phyloP scores from a whole-genome alignment of 1,284 basidiomycete species.

The Sanguinoderma infundibulare region DNA sequence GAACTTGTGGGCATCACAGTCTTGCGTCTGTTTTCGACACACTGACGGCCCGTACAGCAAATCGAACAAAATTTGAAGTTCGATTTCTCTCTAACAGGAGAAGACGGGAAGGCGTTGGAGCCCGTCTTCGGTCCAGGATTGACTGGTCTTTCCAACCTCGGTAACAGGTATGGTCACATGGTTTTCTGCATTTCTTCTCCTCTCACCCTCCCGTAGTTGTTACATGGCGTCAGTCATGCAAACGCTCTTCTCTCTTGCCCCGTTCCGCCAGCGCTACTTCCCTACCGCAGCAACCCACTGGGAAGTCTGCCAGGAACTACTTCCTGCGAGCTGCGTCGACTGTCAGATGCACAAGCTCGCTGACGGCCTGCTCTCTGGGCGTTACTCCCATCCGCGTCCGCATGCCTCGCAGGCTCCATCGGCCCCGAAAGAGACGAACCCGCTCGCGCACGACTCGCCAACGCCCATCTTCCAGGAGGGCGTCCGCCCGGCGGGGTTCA shows the following conservation, averaged over 20 bases:
- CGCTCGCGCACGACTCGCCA: conserved; percentile 44
- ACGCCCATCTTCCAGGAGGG: conserved; percentile 85
- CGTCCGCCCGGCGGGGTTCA: conserved; percentile 85
- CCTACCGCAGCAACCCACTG: conserved; percentile 63
- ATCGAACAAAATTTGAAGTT: conserved; percentile 96
- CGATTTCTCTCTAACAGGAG: conserved; percentile 93
- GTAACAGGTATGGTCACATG: conserved; percentile 73
- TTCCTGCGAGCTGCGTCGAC: conserved; percentile 88
- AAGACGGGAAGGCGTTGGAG: conserved; percentile 87
- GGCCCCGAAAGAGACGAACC: conserved; percentile 35
- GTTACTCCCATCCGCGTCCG: conserved; percentile 77
- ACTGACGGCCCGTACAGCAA: conserved; percentile 58
- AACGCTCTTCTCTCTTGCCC: conserved; percentile 80
- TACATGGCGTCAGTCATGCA: conserved; percentile 97
- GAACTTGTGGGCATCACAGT: conserved; percentile 68
- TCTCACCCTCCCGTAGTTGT: conserved; percentile 63
- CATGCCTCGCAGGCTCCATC: conserved; percentile 30
- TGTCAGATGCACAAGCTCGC: conserved; percentile 95
- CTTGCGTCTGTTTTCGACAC: background rate
- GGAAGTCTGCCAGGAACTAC: conserved; percentile 63
- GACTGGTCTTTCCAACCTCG: conserved; percentile 92
- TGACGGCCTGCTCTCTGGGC: conserved; percentile 91
- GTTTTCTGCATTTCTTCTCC: background rate
- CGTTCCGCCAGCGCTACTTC: conserved; percentile 81
- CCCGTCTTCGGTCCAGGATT: conserved; percentile 90